Evolutionary conservation across 2,329 filamentous ascomycete genomes (phyloP).

Genomic region (Chrysoporthe puriensis): DNA sequence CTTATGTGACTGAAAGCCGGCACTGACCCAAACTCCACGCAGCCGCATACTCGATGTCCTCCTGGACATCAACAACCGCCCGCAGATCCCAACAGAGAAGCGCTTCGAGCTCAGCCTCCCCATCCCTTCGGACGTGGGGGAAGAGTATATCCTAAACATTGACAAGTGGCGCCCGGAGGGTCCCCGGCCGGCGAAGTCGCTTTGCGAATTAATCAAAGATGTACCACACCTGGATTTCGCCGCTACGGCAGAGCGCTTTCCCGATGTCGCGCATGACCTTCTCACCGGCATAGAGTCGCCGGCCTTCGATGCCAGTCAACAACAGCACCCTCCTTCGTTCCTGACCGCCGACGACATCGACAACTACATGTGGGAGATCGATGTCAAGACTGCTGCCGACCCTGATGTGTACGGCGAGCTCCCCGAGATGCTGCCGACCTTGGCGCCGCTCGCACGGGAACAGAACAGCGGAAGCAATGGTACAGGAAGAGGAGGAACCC

Average conservation of each 20-base stretch:
- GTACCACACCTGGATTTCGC: conserved; percentile 56
- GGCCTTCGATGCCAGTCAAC: conserved; percentile 49
- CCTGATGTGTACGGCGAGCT: conserved; percentile 35
- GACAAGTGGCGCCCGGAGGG: conserved; percentile 67
- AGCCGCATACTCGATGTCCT: conserved; percentile 89
- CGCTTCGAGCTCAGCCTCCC: conserved; percentile 71
- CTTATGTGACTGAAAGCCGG: conserved; percentile 27
- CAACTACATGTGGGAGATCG: conserved; percentile 71
- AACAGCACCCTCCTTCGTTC: conserved; percentile 66
- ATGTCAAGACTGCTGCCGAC: conserved; percentile 52
- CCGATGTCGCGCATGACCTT: conserved; percentile 57
- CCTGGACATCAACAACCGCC: conserved; percentile 83
- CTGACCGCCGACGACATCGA: conserved; percentile 72
- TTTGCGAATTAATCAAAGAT: conserved; percentile 54
- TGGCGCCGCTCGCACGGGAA: conserved; percentile 53
- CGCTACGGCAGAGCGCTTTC: conserved; percentile 65
- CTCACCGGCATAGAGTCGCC: conserved; percentile 43
- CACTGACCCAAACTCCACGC: conserved; percentile 29
- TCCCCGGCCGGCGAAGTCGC: conserved; percentile 51
- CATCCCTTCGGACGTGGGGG: conserved; percentile 46
- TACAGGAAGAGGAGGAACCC: conserved; percentile 39
- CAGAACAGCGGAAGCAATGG: conserved; percentile 41
- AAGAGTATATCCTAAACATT: conserved; percentile 74
- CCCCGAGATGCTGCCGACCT: conserved; percentile 46
- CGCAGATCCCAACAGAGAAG: conserved; percentile 74